These are phyloP conservation scores for Wickerhamiella nectarea DNA, from an alignment of 805 yeast species.

Conservation along the genomic window DNA sequence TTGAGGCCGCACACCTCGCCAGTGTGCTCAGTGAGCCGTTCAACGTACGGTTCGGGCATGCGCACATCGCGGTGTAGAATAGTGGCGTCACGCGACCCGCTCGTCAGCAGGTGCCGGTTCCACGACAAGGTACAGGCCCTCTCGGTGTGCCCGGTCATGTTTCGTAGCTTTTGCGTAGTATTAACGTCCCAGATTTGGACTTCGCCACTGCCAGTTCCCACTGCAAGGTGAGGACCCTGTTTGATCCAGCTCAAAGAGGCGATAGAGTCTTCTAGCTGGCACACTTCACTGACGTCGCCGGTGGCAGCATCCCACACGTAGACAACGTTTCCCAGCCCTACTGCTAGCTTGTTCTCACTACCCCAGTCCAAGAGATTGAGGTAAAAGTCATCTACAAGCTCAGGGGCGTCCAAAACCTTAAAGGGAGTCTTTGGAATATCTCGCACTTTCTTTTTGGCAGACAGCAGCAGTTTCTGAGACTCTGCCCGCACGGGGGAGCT, in stretches of 20 bases:
- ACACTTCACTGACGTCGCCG: conserved; percentile 68
- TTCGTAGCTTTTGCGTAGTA: conserved; percentile 65
- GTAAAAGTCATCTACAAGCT: conserved; percentile 84
- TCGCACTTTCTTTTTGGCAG: conserved; percentile 71
- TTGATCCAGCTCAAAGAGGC: conserved; percentile 90
- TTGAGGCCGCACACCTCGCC: conserved; percentile 95
- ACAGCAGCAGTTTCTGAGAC: conserved; percentile 60
- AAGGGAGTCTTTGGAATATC: conserved; percentile 77
- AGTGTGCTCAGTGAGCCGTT: conserved; percentile 57
- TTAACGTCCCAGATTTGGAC: conserved; percentile 94
- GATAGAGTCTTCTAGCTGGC: conserved; percentile 61
- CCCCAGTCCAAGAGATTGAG: conserved; percentile 94
- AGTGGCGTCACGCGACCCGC: conserved; percentile 76
- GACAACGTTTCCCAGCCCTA: conserved; percentile 77
- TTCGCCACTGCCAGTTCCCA: conserved; percentile 74
- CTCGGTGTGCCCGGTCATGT: conserved; percentile 81
- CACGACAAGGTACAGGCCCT: conserved; percentile 84
- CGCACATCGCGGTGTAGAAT: conserved; percentile 88
- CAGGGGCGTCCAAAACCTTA: conserved; percentile 92
- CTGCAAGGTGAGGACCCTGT: conserved; percentile 84
- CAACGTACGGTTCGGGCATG: conserved; percentile 65
- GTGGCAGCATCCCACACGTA: conserved; percentile 83
- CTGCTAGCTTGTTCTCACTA: conserved; percentile 72
- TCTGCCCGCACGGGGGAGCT: conserved; percentile 47
- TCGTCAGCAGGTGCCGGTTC: conserved; percentile 78